A percentile compares a stretch with the other conserved stretches of the same genome.
phyloP scores from a whole-genome alignment of 1,139 yeast species.

The Ogataea hybrid region DNA sequence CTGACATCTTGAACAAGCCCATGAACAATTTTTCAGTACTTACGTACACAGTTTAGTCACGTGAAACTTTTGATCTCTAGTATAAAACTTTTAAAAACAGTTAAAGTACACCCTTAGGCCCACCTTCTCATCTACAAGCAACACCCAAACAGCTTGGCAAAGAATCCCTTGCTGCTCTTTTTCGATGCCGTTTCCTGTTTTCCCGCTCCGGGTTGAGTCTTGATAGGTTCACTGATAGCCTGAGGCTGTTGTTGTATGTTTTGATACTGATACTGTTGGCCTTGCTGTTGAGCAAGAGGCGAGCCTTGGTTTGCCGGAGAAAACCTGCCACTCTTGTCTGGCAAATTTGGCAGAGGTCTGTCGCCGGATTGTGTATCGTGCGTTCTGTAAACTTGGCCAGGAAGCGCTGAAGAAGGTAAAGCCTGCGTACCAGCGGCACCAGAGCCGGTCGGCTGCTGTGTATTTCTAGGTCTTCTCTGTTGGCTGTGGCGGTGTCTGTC shows the following conservation, averaged over 20 bases:
- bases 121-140: constrained; percentile 14
- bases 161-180: constrained; percentile 25
- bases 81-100: constrained; percentile 1
- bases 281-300: constrained; percentile 15
- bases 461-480: constrained; percentile 28
- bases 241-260: constrained; percentile 22
- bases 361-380: constrained; percentile 23
- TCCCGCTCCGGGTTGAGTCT: constrained; percentile 15
- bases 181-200: constrained; percentile 22
- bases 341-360: constrained; percentile 33
- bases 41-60: constrained; percentile 3
- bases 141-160: constrained; percentile 27
- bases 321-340: constrained; percentile 25
- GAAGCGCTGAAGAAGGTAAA: constrained; percentile 12
- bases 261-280: constrained; percentile 17
- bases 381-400: constrained; percentile 17
- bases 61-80: constrained; percentile 5
- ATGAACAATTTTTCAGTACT: background rate
- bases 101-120: constrained; percentile 4
- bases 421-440: constrained; percentile 18
- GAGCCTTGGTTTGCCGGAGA: constrained; percentile 19
- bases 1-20: constrained; percentile 5
- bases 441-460: constrained; percentile 19
- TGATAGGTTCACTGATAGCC: constrained; percentile 20
- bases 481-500: constrained; percentile 53